Evolutionary conservation across 169 alveolate genomes (phyloP), one percentile per base, ranked within the genome.

Genomic region (Hepatocystis sp.): DNA sequence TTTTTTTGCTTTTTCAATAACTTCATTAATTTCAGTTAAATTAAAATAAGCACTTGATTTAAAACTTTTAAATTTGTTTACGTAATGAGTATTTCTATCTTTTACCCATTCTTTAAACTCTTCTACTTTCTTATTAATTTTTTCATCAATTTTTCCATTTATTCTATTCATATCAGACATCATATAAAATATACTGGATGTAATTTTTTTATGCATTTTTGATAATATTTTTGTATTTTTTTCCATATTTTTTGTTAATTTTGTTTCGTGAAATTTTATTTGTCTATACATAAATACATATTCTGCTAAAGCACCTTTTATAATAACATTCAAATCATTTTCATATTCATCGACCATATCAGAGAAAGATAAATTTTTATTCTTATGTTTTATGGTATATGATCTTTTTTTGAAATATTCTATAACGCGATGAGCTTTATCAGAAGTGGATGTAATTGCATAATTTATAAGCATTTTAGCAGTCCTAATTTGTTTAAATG

Each of bases 101-200:
- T 27, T 58, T 2, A 76, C 52, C 88, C 88, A 76, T 58, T 76
- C 88, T 8, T 52, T 32, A 39, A 32, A 76, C 58, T 58, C 88
- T 10, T 58, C 8, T n/a, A 76, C 64, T 13, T 76, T 76, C 44
- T 76, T 76, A 58, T 76, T 58, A 27, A 76, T 47, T 47, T 58
- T 27, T 17, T 58, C 19, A n/a, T 44, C 64, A 10, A 76, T 56
- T 76, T 76, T 76, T 44, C 46, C 78, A 76, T 58, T 76, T 32
- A 76, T 76, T 76, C 46, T 76, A 63, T 58, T 58, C 76, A 76
- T 76, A 76, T 76, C 88, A 44, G 88, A 58, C 56, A 60, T 46
- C 71, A 76, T 56, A 36, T 76, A 76, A 42, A 56, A 76, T 27
- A 76, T 76, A 19, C 88, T 76, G 11, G 58, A 51, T 15, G 58